These are phyloP conservation scores for Fusarium decemcellulare DNA, from an alignment of 2,329 filamentous ascomycete species.

Conservation along the genomic window DNA sequence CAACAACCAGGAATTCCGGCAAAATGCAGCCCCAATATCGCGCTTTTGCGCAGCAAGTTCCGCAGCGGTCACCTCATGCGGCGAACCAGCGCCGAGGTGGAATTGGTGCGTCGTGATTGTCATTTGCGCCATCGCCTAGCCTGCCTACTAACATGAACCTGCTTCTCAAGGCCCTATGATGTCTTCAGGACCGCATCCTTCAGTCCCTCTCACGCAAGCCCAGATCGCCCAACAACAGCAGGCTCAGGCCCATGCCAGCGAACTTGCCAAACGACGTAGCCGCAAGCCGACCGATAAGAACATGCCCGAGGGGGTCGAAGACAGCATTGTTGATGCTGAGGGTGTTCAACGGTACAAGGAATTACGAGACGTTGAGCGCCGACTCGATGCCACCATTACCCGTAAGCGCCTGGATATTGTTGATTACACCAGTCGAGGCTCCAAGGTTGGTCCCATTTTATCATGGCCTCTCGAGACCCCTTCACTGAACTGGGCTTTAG, in stretches of 20 bases:
- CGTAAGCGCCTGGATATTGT: conserved; percentile 93
- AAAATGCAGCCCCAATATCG: conserved; percentile 69
- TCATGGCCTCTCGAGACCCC: neutral
- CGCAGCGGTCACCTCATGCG: conserved; percentile 64
- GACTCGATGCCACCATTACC: conserved; percentile 92
- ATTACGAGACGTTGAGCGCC: conserved; percentile 88
- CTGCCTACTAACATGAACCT: conserved; percentile 22
- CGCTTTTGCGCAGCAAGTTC: conserved; percentile 64
- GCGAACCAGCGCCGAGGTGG: conserved; percentile 65
- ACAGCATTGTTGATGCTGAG: conserved; percentile 82
- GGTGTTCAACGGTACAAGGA: conserved; percentile 86
- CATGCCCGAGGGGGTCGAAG: conserved; percentile 90
- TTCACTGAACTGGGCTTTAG: conserved; percentile 54
- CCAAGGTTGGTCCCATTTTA: conserved; percentile 68
- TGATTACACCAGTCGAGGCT: conserved; percentile 81
- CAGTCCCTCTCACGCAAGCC: conserved; percentile 66
- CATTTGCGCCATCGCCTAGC: conserved; percentile 14
- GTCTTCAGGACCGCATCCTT: conserved; percentile 66
- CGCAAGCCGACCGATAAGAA: conserved; percentile 96
- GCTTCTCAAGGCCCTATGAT: conserved; percentile 66
- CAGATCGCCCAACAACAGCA: conserved; percentile 68
- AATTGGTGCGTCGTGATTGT: conserved; percentile 60
- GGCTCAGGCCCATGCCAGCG: conserved; percentile 67
- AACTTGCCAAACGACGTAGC: conserved; percentile 83
- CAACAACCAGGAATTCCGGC: conserved; percentile 13